Evolutionary conservation across 2,329 filamentous ascomycete genomes (phyloP), one percentile per base, ranked within the genome.

Genomic region (Calonectria ilicicola): DNA sequence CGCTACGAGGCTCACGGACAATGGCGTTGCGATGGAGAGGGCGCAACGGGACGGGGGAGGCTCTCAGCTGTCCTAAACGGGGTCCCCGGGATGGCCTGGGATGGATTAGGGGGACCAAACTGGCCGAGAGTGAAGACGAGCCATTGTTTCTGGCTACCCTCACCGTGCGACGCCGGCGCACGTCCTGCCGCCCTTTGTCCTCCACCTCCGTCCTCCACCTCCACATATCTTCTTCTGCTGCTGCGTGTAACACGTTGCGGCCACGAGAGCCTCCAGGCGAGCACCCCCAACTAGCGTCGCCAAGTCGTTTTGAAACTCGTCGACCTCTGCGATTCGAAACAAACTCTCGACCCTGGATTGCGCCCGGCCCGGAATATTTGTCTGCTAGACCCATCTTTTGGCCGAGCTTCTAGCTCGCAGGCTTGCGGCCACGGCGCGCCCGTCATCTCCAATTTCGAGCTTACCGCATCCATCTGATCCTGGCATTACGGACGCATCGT

Each of bases 71-170:
- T 58, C 32, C 53, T 14, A 58, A 38, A 58, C 32, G 53, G 53
- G 32, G 27, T 58, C 53, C 19, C 53, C n/a, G 53, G 53, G 29
- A 35, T 38, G 32, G n/a, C 53, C 32, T 58, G 32, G 32, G 21
- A 38, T 56, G 19, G 32, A n/a, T 5, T 38, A 58, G 29, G 53
- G 53, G 53, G 32, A 35, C 53, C n/a, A 32, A 65, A 70, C 42
- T 65, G 35, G 58, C 66, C 69, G 67, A 72, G 74, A 69, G 72
- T 47, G 32, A 58, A 58, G 53, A 12, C 35, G 53, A 58, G 53
- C 53, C 53, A 58, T 58, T 58, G 53, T 58, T 58, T 58, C 53
- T 32, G 53, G 32, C 53, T 58, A 38, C 12, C 29, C 32, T 58
- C 26, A 35, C 53, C 32, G 29, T 58, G 53, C 53, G 32, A 58